phyloP scores from a whole-genome alignment of 2,329 filamentous ascomycete genomes.

The Pseudocercospora ulei region DNA sequence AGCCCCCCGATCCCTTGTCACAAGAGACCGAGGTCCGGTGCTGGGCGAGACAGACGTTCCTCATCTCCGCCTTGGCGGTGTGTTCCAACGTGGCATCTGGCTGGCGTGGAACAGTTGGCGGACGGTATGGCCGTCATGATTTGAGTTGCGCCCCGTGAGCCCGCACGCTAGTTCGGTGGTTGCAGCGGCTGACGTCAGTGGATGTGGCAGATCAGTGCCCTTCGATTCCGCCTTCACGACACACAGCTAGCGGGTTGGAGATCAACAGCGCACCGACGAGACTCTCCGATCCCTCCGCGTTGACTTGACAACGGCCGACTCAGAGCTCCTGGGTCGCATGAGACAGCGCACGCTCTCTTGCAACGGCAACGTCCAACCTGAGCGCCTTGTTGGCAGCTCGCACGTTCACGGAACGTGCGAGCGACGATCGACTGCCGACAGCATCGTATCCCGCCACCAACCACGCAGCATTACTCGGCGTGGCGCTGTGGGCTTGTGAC shows the following conservation, averaged over 20 bases:
- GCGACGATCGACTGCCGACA: conserved; percentile 7
- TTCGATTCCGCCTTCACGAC: no score
- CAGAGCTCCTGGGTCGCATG: background rate
- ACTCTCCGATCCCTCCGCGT: background rate
- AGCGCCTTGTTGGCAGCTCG: conserved; percentile 1
- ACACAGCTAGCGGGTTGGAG: no score
- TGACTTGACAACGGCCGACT: background rate
- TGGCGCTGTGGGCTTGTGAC: no score
- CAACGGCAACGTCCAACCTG: conserved; percentile 7
- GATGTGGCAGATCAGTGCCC: no score
- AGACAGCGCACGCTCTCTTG: conserved; percentile 9
- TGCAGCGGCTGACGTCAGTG: conserved; percentile 1
- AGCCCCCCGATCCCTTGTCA: no score
- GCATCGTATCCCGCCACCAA: background rate
- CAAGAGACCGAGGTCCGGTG: background rate
- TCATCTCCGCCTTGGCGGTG: conserved; percentile 1
- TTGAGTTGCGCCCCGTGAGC: conserved; percentile 2
- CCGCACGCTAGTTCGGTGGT: conserved; percentile 1
- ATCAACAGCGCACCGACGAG: no score
- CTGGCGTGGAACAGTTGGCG: conserved; percentile 1
- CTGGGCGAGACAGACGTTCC: conserved; percentile 2
- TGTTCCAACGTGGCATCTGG: background rate
- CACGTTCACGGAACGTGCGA: background rate
- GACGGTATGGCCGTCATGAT: background rate
- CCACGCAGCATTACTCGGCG: no score